A percentile compares a stretch with the other conserved stretches of the same genome.
Conservation (phyloP, 2,329 filamentous ascomycete genomes). For the Pseudocercospora ulei region DNA sequence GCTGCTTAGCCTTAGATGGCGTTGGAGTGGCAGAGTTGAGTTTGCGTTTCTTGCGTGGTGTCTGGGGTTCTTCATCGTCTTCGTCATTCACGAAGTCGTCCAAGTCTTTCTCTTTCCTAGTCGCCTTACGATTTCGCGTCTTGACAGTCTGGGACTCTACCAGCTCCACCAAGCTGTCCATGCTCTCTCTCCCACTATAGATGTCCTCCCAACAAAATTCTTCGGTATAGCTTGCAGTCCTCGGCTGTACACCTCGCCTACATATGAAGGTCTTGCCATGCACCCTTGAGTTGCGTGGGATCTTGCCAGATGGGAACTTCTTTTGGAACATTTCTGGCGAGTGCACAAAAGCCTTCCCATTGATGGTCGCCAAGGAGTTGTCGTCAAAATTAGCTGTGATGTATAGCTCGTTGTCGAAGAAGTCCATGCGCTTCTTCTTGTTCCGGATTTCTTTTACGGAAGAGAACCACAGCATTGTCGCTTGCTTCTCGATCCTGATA, state of each 20-base stretch:
- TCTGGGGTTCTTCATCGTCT: constrained; percentile 36
- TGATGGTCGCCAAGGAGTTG: constrained; percentile 80
- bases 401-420: constrained; percentile 75
- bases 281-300: constrained; percentile 62
- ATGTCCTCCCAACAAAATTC: constrained; percentile 88
- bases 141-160: constrained; percentile 65
- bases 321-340: constrained; percentile 59
- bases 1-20: constrained; percentile 38
- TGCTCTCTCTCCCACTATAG: constrained; percentile 57
- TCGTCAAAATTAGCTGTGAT: constrained; percentile 78
- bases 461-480: constrained; percentile 92
- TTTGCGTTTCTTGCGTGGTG: constrained; percentile 44
- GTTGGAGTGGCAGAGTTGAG: constrained; percentile 40
- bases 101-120: constrained; percentile 32
- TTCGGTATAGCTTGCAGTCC: constrained; percentile 81
- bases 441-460: constrained; percentile 82
- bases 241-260: constrained; percentile 75
- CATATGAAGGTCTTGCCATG: constrained; percentile 84
- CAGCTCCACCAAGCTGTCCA: constrained; percentile 56
- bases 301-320: constrained; percentile 62
- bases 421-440: constrained; percentile 69
- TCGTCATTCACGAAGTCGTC: constrained; percentile 43
- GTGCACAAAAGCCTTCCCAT: constrained; percentile 73
- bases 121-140: constrained; percentile 47
- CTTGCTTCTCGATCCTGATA: constrained; percentile 51